Base-by-base conservation (phyloP, 257 asterid species). In the Datura wrightii region DNA sequence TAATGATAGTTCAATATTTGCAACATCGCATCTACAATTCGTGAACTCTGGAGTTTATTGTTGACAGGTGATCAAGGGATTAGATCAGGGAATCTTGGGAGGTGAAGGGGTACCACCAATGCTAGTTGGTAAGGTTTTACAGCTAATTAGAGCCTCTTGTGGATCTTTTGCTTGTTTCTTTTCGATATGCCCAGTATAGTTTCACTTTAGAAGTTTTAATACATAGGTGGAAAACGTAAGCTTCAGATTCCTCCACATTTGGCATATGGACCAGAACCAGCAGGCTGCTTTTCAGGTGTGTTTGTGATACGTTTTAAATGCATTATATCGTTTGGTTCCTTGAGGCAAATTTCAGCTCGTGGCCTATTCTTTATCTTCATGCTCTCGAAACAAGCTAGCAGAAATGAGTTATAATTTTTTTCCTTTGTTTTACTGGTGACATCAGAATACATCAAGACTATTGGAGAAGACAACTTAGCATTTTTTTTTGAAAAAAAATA, bases 251-350 rank as follows among this genome's bases (percentile, higher is more conserved):
- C 98, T 87, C 99, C 99, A 79, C 87, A 88, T 1, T 87, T 95
- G 85, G 99, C 98, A 1, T 95, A 95, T 85, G 97, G 98, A 6
- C 97, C 98, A 19, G 98, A 95, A 86, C 97, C 99, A 15, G 98
- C 99, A 0, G 98, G 99, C 89, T 95, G 98, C 82, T 95, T 95
- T 87, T 91, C 95, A 87, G 98, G 98, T 94, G 52, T 67, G 58
- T n/a, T 16, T 58, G 6, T 62, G 36, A 46, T 44, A 10, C 1
- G 5, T 58, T 19, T 37, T 83, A 55, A 71, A 71, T 67, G 63
- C 79, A 76, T 50, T 76, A 76, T 50, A 44, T 82, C 62, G 34
- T 60, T 50, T 60, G 76, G 41, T 62, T 62, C 48, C 44, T 13
- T 74, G 8, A 74, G 81, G 13, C 59, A 74, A 19, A 11, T 63